A percentile compares a stretch with the other conserved stretches of the same genome.
Conservation (phyloP, 177 flowering plant species). For the Tripterygium wilfordii region DNA sequence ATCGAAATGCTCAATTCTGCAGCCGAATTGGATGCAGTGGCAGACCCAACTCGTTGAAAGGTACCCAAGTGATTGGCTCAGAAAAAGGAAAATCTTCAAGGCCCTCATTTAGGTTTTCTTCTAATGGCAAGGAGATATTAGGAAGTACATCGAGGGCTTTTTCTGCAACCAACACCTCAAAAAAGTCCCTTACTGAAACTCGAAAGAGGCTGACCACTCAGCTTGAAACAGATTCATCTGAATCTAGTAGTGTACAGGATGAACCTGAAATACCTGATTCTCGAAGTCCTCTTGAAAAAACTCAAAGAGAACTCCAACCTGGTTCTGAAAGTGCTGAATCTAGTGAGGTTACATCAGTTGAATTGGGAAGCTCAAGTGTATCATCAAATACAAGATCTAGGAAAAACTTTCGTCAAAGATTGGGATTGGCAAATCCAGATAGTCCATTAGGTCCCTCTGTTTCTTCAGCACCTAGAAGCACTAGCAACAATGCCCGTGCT, state of each 20-base stretch:
- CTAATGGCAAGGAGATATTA: slow-evolving; percentile 48
- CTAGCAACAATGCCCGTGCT: slow-evolving; percentile 16
- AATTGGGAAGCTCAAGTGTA: slow-evolving; percentile 28
- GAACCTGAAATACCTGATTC: slow-evolving; percentile 29
- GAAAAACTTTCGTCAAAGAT: slow-evolving; percentile 22
- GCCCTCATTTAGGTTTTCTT: slow-evolving; percentile 34
- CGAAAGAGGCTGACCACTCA: slow-evolving; percentile 27
- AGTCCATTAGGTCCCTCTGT: slow-evolving; percentile 18
- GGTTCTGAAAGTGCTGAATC: slow-evolving; percentile 18
- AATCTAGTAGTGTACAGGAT: slow-evolving; percentile 31
- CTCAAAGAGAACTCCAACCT: slow-evolving; percentile 15
- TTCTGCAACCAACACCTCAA: slow-evolving; percentile 16
- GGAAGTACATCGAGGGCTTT: slow-evolving; percentile 54
- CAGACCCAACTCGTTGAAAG: slow-evolving; percentile 43
- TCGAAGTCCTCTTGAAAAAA: slow-evolving; percentile 19
- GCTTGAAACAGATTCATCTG: slow-evolving; percentile 40
- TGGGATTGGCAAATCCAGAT: slow-evolving; percentile 26
- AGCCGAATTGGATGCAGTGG: slow-evolving; percentile 68
- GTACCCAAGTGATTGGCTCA: slow-evolving; percentile 23
- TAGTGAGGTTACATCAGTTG: slow-evolving; percentile 16
- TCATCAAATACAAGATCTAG: slow-evolving; percentile 26
- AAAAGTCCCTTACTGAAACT: slow-evolving; percentile 23
- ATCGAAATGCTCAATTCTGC: slow-evolving; percentile 46
- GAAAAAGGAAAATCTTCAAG: slow-evolving; percentile 37
- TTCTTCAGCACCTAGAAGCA: slow-evolving; percentile 29